Base-by-base conservation (phyloP, 164 flowering plant genomes). In the Paratinospora sagittata region DNA sequence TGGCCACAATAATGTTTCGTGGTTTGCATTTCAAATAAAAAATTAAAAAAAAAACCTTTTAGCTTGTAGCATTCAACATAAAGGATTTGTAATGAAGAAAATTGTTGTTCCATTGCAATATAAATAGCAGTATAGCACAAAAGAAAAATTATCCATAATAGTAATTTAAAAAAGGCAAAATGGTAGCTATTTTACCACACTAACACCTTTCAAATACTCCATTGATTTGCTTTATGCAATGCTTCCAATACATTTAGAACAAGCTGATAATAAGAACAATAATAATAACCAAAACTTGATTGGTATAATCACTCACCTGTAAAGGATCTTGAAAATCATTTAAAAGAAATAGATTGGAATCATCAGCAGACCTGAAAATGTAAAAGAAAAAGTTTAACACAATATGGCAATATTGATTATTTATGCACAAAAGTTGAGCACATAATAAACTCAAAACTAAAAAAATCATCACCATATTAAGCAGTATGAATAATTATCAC, bases 241-340 rank as follows among this genome's bases (percentile, higher is more conserved):
- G 60, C 13, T 45, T 14, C 45, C 27, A 6, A 33, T 67, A 55
- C 24, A 45, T 49, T 64, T 19, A 65, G 39, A 19, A 75, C 14
- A 70, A 58, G 43, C 16, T 10, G 67, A 71, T n/a, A 33, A 21
- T 33, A 34, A 37, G n/a, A n/a, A n/a, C n/a, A n/a, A n/a, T n/a
- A n/a, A 72, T 27, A 66, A 70, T 1, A 52, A 26, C 24, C 16
- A 19, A 78, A 17, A 27, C 8, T 34, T 27, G 30, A 62, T 34
- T 49, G 33, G 70, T 37, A 45, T 19, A 27, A 45, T 64, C 37
- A 45, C 70, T 21, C 66, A 96, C 99, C 99, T 96, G 99, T 41
- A 96, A 92, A 66, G 95, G 98, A 89, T 88, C 93, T 78, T 88
- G 87, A 78, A 86, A 85, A 83, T 96, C 97, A 83, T 93, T 96